A percentile compares a stretch with the other conserved stretches of the same genome.
phyloP scores from a whole-genome alignment of 805 yeast genomes.

The Yarrowia keelungensis region DNA sequence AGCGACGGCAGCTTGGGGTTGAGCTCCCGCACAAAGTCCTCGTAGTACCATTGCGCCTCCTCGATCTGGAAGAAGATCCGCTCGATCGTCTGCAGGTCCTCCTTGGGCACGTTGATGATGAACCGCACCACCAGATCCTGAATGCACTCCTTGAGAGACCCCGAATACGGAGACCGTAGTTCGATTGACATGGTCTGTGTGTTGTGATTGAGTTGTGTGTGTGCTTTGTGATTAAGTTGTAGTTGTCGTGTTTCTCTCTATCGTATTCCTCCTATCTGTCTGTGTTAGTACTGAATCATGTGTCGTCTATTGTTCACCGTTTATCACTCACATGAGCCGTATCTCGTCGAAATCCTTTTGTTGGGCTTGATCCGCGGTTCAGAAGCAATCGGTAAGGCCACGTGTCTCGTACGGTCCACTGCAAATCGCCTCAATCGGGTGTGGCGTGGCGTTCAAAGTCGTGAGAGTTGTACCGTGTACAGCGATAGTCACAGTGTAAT shows the following conservation, averaged over 20 bases:
- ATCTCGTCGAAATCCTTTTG: too few species aligned
- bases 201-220: background rate
- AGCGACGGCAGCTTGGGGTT: slow-evolving; percentile 78
- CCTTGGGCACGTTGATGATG: slow-evolving; percentile 88
- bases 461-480: background rate
- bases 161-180: slow-evolving; percentile 23
- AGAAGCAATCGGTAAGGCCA: background rate
- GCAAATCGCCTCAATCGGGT: background rate
- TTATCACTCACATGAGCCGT: background rate
- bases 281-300: too few species aligned
- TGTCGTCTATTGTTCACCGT: background rate
- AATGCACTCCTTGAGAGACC: slow-evolving; percentile 45
- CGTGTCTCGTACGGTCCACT: background rate
- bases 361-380: background rate
- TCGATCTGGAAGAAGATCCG: slow-evolving; percentile 92
- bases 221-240: too few species aligned
- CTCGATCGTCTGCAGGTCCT: slow-evolving; percentile 80
- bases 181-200: slow-evolving; percentile 18
- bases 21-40: slow-evolving; percentile 76
- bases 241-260: too few species aligned
- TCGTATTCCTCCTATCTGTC: too few species aligned
- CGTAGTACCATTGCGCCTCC: slow-evolving; percentile 98
- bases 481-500: background rate
- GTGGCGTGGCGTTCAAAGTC: background rate
- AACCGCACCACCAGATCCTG: slow-evolving; percentile 84